Conservation (phyloP, 441 rosid genomes). For the Omphalea diandra region DNA sequence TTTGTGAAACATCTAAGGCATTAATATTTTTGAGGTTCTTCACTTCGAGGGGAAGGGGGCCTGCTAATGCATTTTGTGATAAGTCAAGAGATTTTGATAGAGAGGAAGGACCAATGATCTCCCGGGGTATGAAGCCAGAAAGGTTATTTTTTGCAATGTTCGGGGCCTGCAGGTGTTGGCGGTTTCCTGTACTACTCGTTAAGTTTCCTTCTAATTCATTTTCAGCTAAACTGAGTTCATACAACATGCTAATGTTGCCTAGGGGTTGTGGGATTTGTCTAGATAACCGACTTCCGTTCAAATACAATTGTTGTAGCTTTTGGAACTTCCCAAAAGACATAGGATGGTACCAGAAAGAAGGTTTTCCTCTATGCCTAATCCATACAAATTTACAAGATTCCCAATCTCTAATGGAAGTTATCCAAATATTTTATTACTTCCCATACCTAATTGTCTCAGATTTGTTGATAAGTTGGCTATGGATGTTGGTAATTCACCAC, state of each 20-base stretch:
- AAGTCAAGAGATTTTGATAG: neutral
- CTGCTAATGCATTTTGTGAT: constrained; percentile 20
- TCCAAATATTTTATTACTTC: neutral
- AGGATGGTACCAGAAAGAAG: neutral
- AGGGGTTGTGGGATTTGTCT: constrained; percentile 28
- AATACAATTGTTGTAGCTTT: neutral
- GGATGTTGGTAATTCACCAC: neutral
- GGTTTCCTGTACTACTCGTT: neutral
- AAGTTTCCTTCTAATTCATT: constrained; percentile 19
- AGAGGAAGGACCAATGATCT: neutral
- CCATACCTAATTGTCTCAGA: rapidly evolving
- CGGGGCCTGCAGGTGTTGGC: neutral
- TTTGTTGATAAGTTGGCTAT: neutral
- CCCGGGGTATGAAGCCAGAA: constrained; percentile 9
- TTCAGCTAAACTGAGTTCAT: neutral
- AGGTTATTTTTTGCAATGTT: constrained; percentile 15
- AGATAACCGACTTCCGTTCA: neutral
- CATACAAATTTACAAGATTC: neutral
- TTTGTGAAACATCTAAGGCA: neutral
- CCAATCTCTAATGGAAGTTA: neutral
- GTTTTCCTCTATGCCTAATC: neutral
- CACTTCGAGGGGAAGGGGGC: neutral
- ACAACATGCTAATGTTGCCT: constrained; percentile 10
- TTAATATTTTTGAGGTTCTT: neutral
- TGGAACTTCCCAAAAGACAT: neutral